Conservation (phyloP, 345 rosid genomes). For the Murraya koenigii region DNA sequence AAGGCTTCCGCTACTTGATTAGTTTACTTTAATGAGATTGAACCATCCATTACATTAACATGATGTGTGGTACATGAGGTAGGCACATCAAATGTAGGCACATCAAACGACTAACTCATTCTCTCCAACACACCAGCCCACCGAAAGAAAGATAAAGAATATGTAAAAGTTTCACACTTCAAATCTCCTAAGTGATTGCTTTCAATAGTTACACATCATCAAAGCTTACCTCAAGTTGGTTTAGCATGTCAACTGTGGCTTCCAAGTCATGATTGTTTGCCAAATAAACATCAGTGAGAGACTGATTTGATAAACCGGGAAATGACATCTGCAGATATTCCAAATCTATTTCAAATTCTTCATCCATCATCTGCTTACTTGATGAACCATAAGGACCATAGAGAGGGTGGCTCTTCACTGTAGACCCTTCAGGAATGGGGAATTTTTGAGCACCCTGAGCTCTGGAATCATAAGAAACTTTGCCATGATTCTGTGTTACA, state of each 20-base stretch:
- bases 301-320: slow-evolving; percentile 67
- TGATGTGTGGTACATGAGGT: not conserved
- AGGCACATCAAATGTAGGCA: not conserved
- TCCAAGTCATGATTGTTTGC: slow-evolving; percentile 77
- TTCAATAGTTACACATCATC: not conserved
- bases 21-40: not conserved
- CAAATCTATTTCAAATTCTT: slow-evolving; percentile 66
- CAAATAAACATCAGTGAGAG: slow-evolving; percentile 66
- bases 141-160: not conserved
- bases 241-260: slow-evolving; percentile 78
- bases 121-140: not conserved
- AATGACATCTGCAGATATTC: slow-evolving; percentile 62
- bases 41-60: not conserved
- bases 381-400: slow-evolving; percentile 31
- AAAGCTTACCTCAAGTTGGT: slow-evolving; percentile 70
- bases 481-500: slow-evolving; percentile 27
- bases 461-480: slow-evolving; percentile 26
- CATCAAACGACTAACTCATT: not conserved
- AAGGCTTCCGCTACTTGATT: not conserved
- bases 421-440: slow-evolving; percentile 21
- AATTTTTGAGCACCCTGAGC: slow-evolving; percentile 23
- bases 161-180: not conserved
- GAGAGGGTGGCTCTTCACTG: slow-evolving; percentile 29
- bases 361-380: slow-evolving; percentile 50
- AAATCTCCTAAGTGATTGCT: not conserved